Evolutionary conservation across 2,329 filamentous ascomycete species (phyloP).

Genomic region (Thermoascus crustaceus): DNA sequence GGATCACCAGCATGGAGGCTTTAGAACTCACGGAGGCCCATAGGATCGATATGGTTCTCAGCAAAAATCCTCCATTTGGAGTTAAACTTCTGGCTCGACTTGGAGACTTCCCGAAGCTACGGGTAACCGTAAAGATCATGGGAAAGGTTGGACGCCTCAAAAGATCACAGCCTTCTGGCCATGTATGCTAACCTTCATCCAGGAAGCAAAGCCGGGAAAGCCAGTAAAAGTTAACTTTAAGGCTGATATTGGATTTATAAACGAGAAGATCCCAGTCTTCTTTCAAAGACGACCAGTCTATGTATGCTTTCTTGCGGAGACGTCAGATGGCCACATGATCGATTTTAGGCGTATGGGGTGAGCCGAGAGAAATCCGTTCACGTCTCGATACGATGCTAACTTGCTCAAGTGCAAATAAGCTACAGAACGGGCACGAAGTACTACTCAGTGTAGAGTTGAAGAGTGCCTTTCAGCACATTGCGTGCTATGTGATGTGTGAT

Average conservation of each 20-base stretch:
- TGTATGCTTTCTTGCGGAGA: slow-evolving; percentile 66
- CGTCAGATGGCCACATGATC: slow-evolving; percentile 57
- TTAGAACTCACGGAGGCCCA: slow-evolving; percentile 59
- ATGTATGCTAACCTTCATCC: slow-evolving; percentile 6
- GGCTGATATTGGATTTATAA: slow-evolving; percentile 62
- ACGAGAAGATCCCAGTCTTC: slow-evolving; percentile 50
- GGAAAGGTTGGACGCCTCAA: slow-evolving; percentile 40
- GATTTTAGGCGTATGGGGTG: slow-evolving; percentile 59
- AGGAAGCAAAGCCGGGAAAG: slow-evolving; percentile 30
- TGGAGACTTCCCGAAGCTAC: slow-evolving; percentile 62
- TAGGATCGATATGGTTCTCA: slow-evolving; percentile 67
- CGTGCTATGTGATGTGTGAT: slow-evolving; percentile 72
- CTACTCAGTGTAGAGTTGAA: slow-evolving; percentile 51
- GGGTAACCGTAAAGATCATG: slow-evolving; percentile 46
- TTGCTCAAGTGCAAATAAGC: slow-evolving; percentile 49
- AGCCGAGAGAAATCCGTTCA: slow-evolving; percentile 4
- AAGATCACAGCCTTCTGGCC: too few species aligned
- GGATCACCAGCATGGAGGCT: slow-evolving; percentile 62
- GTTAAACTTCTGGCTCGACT: slow-evolving; percentile 58
- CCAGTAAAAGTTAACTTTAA: slow-evolving; percentile 54
- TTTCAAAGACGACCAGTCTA: slow-evolving; percentile 61
- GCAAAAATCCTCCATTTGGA: slow-evolving; percentile 77
- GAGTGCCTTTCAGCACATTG: slow-evolving; percentile 49
- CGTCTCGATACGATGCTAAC: slow-evolving; percentile 11
- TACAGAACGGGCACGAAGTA: slow-evolving; percentile 56